Conservation (phyloP, 305 asterid genomes). For the Galium porrigens region DNA sequence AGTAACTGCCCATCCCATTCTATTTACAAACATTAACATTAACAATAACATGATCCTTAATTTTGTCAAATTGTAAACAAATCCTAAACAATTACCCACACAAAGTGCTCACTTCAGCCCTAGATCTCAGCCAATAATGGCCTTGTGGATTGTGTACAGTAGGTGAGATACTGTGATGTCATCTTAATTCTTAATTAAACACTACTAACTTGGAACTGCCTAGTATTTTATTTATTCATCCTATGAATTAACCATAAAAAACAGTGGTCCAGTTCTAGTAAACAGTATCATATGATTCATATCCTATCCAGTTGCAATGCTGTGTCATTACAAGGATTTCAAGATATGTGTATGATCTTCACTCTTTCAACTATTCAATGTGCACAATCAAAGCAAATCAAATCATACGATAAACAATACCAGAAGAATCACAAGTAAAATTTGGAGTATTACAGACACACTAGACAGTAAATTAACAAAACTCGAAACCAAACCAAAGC, state of each 20-base stretch:
- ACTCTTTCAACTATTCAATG: neutral
- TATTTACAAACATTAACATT: neutral
- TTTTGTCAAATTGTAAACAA: neutral
- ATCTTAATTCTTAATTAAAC: neutral
- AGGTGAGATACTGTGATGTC: slow-evolving; percentile 3
- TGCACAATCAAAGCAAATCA: neutral
- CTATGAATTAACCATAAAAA: neutral
- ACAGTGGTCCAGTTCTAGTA: neutral
- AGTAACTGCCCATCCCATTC: neutral
- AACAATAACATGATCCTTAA: neutral
- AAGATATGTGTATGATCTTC: neutral
- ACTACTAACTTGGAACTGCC: neutral
- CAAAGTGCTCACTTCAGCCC: neutral
- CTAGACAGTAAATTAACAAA: neutral
- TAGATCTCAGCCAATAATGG: slow-evolving; percentile 7
- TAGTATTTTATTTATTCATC: neutral
- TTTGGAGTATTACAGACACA: no score
- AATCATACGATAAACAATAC: no score
- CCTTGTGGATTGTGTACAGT: neutral
- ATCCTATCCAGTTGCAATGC: neutral
- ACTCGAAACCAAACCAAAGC: neutral
- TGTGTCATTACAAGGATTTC: neutral
- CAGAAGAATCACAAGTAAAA: neutral
- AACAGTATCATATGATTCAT: neutral
- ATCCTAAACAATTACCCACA: no score